Evolutionary conservation across 768 basidiomycete species (phyloP).

Genomic region (Tephrocybe sp.): DNA sequence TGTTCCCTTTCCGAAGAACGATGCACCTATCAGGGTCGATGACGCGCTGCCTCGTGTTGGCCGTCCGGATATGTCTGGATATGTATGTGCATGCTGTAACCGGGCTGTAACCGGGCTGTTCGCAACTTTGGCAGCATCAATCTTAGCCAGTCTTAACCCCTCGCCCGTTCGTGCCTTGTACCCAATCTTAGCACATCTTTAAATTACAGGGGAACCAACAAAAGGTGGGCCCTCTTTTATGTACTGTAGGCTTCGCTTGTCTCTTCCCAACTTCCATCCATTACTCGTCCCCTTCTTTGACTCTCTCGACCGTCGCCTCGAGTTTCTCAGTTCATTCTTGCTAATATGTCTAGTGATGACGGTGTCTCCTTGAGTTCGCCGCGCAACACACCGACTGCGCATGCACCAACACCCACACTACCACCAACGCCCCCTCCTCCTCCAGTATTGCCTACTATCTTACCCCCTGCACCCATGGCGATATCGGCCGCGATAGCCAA

Average conservation of each 20-base stretch:
- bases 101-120: slow-evolving; percentile 17
- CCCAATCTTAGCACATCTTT: no score
- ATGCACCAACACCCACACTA: no score
- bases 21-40: slow-evolving; percentile 1
- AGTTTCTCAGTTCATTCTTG: no score
- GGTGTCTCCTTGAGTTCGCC: neutral
- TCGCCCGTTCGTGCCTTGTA: no score
- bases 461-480: slow-evolving; percentile 8
- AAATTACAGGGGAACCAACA: neutral
- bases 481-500: slow-evolving; percentile 33
- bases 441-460: neutral
- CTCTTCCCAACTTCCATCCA: neutral
- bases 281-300: no score
- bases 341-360: neutral
- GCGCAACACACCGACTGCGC: no score
- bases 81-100: slow-evolving; percentile 22
- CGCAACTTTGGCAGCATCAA: slow-evolving; percentile 11
- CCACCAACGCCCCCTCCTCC: neutral
- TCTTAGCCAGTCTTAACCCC: neutral
- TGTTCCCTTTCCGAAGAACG: no score
- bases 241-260: neutral
- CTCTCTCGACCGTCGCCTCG: no score
- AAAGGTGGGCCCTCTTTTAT: neutral
- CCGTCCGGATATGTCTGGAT: slow-evolving; percentile 3
- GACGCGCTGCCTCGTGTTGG: slow-evolving; percentile 17